These are phyloP conservation scores for Cladosporium phlei DNA, from an alignment of 2,329 filamentous ascomycete genomes.

Conservation along the genomic window DNA sequence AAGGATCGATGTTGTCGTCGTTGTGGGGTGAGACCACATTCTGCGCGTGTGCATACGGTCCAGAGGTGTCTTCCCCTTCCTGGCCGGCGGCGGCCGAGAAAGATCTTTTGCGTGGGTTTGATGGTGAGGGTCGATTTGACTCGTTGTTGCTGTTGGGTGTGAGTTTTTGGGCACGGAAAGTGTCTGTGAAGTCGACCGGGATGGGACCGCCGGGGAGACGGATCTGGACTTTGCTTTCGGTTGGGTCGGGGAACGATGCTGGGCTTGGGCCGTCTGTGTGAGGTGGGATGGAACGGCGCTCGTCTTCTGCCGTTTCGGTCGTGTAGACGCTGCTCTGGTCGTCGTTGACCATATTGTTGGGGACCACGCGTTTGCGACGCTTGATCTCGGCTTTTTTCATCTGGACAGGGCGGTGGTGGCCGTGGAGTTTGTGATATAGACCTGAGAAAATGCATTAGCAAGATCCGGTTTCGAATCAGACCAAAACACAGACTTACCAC, in stretches of 20 bases:
- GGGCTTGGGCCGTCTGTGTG: constrained; percentile 3
- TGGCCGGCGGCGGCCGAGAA: constrained; percentile 49
- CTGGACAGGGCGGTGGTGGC: constrained; percentile 85
- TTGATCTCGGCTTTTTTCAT: constrained; percentile 99
- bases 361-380: constrained; percentile 87
- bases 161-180: constrained; percentile 18
- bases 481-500: constrained; percentile 57
- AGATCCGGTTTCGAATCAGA: too few relatives aligned
- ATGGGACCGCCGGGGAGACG: constrained; percentile 23
- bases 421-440: constrained; percentile 93
- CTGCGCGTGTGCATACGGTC: constrained; percentile 21
- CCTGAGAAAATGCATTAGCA: too few relatives aligned
- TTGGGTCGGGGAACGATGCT: constrained; percentile 6
- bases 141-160: neutral
- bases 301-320: constrained; percentile 5
- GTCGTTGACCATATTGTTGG: constrained; percentile 55
- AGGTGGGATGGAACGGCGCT: constrained; percentile 10
- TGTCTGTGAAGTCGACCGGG: constrained; percentile 35
- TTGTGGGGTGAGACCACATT: constrained; percentile 16
- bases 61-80: neutral
- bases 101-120: constrained; percentile 55
- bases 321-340: constrained; percentile 7
- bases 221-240: constrained; percentile 6
- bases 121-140: constrained; percentile 19
- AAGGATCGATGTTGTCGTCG: constrained; percentile 27